Conservation (phyloP, 1,284 basidiomycete species). For the Tilletia indica region DNA sequence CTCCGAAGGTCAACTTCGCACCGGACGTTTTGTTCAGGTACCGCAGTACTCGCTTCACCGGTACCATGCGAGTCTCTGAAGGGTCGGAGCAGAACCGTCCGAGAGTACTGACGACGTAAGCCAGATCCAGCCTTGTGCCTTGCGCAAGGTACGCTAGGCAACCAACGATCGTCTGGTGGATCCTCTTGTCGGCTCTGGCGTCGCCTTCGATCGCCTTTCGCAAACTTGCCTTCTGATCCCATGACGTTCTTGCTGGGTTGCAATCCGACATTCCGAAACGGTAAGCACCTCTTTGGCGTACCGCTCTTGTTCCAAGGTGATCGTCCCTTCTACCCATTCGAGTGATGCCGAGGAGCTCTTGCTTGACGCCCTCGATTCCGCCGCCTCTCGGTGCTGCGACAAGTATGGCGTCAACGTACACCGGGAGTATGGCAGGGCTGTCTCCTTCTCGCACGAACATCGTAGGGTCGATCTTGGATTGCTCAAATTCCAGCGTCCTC, state of each 20-base stretch:
- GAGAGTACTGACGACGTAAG: background rate
- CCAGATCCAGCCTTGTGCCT: conserved; percentile 56
- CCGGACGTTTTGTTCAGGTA: conserved; percentile 62
- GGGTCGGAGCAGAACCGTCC: conserved; percentile 49
- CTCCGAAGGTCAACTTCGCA: conserved; percentile 40
- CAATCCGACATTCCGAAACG: conserved; percentile 2
- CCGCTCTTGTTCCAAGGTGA: background rate
- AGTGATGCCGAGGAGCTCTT: background rate
- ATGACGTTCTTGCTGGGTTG: background rate
- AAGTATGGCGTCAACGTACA: conserved; percentile 6
- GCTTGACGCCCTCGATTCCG: background rate
- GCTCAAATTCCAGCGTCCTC: background rate
- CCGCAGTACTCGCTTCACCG: conserved; percentile 57
- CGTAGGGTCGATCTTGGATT: conserved; percentile 1
- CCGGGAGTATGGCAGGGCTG: background rate
- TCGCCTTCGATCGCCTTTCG: background rate
- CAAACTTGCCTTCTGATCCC: background rate
- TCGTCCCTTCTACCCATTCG: background rate
- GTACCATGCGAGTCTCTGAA: conserved; percentile 57
- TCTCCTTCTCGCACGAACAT: conserved; percentile 3
- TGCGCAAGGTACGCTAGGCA: conserved; percentile 58
- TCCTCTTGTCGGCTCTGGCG: background rate
- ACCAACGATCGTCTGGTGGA: conserved; percentile 44
- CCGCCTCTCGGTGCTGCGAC: background rate
- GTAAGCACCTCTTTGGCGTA: background rate